Base-by-base conservation (phyloP, 2,329 filamentous ascomycete genomes). In the Penicillium frequentans region DNA sequence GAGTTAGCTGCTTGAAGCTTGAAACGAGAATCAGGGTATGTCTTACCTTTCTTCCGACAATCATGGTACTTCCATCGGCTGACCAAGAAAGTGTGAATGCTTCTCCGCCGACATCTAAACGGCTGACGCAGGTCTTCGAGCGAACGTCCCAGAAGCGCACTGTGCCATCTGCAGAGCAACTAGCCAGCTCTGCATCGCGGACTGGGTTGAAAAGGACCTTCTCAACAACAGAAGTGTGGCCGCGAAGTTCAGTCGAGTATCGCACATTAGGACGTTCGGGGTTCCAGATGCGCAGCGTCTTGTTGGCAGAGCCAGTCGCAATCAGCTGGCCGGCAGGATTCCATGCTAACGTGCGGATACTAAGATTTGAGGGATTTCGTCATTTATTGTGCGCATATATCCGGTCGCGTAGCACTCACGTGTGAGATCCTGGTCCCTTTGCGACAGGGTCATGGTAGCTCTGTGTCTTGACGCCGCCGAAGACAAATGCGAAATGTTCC, bases 281-380 rank as follows among this genome's bases (percentile, higher is more conserved):
- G 61, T 99, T 96, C 93, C 95, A 99, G 63, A 99, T 86, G n/a
- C 92, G 88, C 45, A 99, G 81, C 0, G 87, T 88, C 52, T 93
- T 93, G 75, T 98, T 90, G 9, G 93, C 91, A 3, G 91, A 90
- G 2, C 91, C 92, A 0, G 93, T 96, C 0, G 93, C 93, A 59
- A 98, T 86, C 58, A 95, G 81, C 9, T 86, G 89, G 33, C 93
- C 92, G 0, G 90, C 81, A 0, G 93, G 90, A 63, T 93, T 96
- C 93, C 93, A 98, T 39, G 90, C 88, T 63, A 98, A 87, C 1
- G 89, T 88, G 42, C 90, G 86, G 55, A 96, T 82, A 61, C 88
- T 91, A 53, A 39, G 56, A 31, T 21, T 39, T 53, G 44, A 44
- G 27, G 26, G 10, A 57, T 44, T 24, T 27, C 31, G 42, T 64